Evolutionary conservation across 768 basidiomycete species (phyloP).

Genomic region (Mycena chlorophos): DNA sequence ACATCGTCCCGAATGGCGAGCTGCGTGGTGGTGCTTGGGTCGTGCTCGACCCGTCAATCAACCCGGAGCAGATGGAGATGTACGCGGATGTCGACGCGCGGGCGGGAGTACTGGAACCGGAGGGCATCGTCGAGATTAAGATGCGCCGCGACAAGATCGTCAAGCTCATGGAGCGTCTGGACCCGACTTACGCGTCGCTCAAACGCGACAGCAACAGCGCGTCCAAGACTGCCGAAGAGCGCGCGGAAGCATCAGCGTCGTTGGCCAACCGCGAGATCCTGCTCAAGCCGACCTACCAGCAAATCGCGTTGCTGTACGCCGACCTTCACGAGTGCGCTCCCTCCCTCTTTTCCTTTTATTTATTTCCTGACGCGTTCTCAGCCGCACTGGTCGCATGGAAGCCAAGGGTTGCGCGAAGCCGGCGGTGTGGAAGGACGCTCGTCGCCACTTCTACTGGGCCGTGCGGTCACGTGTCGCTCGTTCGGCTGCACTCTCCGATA

Average conservation of each 20-base stretch:
- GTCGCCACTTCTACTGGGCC: constrained; percentile 93
- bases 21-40: constrained; percentile 99
- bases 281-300: constrained; percentile 88
- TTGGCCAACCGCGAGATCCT: constrained; percentile 75
- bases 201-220: constrained; percentile 80
- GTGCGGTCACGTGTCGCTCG: constrained; percentile 79
- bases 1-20: constrained; percentile 98
- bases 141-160: constrained; percentile 94
- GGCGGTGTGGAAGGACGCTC: constrained; percentile 83
- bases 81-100: constrained; percentile 95
- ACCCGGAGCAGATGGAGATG: constrained; percentile 98
- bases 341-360: constrained; percentile 2
- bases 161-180: constrained; percentile 89
- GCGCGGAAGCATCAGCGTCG: constrained; percentile 63
- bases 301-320: constrained; percentile 90
- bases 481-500: constrained; percentile 58
- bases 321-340: constrained; percentile 89
- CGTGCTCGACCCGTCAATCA: constrained; percentile 97
- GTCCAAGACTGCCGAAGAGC: constrained; percentile 72
- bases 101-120: constrained; percentile 95
- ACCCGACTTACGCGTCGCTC: constrained; percentile 75
- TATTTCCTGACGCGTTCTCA: constrained; percentile 32
- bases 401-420: constrained; percentile 93
- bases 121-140: constrained; percentile 97
- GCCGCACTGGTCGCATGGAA: constrained; percentile 94